These are phyloP conservation scores for Schizothecium vesticola DNA, from an alignment of 495 filamentous ascomycete genomes.

Conservation along the genomic window DNA sequence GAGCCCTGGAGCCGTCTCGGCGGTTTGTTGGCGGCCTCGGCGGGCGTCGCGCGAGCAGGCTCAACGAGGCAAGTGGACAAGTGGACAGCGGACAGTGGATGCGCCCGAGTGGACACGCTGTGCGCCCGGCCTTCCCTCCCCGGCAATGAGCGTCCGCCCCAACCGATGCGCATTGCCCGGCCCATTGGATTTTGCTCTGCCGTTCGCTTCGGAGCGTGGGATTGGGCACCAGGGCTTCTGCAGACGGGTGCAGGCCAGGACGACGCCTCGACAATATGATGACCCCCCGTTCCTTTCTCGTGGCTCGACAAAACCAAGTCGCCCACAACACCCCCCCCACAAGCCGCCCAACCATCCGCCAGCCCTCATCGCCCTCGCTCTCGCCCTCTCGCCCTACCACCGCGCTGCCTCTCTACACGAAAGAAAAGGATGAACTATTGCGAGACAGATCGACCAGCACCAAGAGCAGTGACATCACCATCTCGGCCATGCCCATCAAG, in stretches of 20 bases:
- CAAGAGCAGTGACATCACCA: conserved; percentile 9
- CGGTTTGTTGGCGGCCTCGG: background rate
- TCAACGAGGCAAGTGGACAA: background rate
- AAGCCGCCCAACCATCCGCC: background rate
- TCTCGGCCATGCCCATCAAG: conserved; percentile 27
- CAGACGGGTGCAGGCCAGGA: conserved; percentile 10
- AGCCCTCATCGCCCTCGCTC: background rate
- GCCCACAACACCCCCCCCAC: conserved; percentile 5
- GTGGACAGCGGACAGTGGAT: background rate
- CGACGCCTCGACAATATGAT: conserved; percentile 29
- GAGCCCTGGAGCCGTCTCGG: background rate
- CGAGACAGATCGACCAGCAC: conserved; percentile 8
- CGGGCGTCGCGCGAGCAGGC: background rate
- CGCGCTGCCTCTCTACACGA: background rate
- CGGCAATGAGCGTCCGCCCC: conserved; percentile 20
- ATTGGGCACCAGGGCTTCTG: conserved; percentile 5
- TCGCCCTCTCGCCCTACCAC: background rate
- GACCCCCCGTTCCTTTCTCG: conserved; percentile 35
- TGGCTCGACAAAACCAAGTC: conserved; percentile 20
- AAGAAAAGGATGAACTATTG: conserved; percentile 30
- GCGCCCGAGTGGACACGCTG: conserved; percentile 11
- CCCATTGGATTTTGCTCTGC: conserved; percentile 7
- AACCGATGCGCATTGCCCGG: conserved; percentile 16
- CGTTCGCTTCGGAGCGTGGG: background rate
- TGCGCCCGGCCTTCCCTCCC: background rate